phyloP scores from a whole-genome alignment of 192 early-diverging fungal genomes.

The Rhizophagus sp. region DNA sequence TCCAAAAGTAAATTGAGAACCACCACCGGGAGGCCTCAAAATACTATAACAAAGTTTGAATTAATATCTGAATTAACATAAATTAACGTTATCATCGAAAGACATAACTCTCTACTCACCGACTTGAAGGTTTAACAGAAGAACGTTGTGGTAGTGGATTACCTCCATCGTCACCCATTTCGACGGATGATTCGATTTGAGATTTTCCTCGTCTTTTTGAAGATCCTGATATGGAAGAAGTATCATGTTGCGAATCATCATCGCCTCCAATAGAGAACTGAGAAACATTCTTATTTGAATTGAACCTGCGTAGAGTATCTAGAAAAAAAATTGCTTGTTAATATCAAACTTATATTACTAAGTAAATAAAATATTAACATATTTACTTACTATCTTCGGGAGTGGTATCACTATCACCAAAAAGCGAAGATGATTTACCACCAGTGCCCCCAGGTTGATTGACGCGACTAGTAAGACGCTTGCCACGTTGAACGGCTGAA shows the following conservation, averaged over 20 bases:
- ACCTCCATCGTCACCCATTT: background rate
- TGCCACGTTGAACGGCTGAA: no score
- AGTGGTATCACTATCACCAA: background rate
- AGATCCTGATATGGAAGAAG: constrained; percentile 15
- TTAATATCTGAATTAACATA: background rate
- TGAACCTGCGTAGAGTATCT: background rate
- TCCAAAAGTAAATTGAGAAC: constrained; percentile 28
- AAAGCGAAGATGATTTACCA: constrained; percentile 25
- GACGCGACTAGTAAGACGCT: constrained; percentile 12
- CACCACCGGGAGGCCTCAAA: constrained; percentile 29
- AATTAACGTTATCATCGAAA: background rate
- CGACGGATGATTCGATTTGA: constrained; percentile 10
- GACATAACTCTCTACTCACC: background rate
- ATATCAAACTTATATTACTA: background rate
- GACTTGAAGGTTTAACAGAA: constrained; percentile 9
- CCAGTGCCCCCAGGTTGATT: constrained; percentile 31
- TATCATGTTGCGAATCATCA: background rate
- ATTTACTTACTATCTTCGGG: constrained; percentile 1
- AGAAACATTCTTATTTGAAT: constrained; percentile 25
- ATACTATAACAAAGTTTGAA: background rate
- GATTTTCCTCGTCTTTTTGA: constrained; percentile 13
- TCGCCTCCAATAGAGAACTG: constrained; percentile 28
- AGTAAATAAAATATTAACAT: background rate
- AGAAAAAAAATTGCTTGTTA: background rate
- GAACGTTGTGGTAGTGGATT: background rate